Percentiles rank a stretch among this genome's conserved stretches.
These are phyloP conservation scores for Avena eriantha DNA, from an alignment of 176 grass and related monocot species.

Conservation along the genomic window DNA sequence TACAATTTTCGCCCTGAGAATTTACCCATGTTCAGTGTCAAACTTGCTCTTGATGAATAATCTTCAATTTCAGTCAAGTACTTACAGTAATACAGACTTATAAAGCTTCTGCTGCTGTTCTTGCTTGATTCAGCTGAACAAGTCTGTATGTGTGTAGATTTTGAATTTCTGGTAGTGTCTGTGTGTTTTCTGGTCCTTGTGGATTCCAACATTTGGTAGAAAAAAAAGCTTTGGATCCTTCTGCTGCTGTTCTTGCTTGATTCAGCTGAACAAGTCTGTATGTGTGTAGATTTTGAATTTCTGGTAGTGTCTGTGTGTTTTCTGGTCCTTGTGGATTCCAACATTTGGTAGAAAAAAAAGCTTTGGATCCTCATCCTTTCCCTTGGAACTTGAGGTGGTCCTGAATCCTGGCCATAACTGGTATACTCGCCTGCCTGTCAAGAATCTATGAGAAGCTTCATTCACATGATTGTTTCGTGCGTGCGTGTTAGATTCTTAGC, in stretches of 20 bases:
- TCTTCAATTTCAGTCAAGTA: not conserved
- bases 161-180: not conserved
- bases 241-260: constrained; percentile 2
- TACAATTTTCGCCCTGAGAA: constrained; percentile 70
- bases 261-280: not conserved
- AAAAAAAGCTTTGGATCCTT: constrained; percentile 41
- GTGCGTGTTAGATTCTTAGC: no score
- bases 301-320: not conserved
- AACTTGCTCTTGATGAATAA: not conserved
- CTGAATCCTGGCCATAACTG: constrained; percentile 16
- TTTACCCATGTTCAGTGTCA: constrained; percentile 14
- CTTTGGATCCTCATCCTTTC: constrained; percentile 46
- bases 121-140: not conserved
- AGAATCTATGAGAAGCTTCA: constrained; percentile 8
- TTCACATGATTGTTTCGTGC: no score
- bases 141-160: not conserved
- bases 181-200: no score
- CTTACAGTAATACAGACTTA: not conserved
- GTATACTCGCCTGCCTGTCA: not conserved
- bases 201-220: constrained; percentile 35
- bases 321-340: constrained; percentile 4
- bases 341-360: constrained; percentile 23
- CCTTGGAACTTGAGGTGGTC: constrained; percentile 47
- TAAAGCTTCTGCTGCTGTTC: constrained; percentile 9
- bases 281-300: not conserved